These are phyloP conservation scores for Termitomyces sp. DNA, from an alignment of 768 basidiomycete genomes.

Conservation along the genomic window DNA sequence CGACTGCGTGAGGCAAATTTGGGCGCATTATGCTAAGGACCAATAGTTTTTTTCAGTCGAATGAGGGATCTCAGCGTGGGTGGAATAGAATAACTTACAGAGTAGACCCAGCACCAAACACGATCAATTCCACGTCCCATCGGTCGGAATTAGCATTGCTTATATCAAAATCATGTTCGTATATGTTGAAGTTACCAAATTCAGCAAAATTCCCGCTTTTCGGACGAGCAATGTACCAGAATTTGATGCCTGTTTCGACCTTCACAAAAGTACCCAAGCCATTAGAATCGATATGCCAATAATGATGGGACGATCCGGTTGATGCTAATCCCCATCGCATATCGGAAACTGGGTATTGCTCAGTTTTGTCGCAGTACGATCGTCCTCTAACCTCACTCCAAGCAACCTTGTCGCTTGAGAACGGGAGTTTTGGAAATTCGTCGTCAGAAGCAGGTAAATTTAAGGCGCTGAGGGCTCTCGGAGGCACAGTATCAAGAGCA, in stretches of 20 bases:
- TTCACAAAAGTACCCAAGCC: background rate
- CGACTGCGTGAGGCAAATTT: no score
- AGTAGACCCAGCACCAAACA: background rate
- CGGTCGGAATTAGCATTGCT: background rate
- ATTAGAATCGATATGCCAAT: slow-evolving; percentile 4
- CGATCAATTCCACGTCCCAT: background rate
- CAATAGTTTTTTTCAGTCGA: no score
- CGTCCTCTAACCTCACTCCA: background rate
- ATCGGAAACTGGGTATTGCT: background rate
- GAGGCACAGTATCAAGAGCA: background rate
- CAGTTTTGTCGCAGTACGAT: background rate
- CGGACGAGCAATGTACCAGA: background rate
- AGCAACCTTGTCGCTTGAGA: background rate
- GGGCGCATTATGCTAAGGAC: no score
- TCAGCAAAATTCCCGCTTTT: background rate
- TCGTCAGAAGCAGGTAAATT: background rate
- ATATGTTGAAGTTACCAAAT: background rate
- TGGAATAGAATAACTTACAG: background rate
- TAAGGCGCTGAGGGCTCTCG: background rate
- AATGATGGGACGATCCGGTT: background rate
- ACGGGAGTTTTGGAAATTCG: background rate
- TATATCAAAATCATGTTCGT: background rate
- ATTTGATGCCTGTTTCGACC: background rate
- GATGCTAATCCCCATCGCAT: background rate
- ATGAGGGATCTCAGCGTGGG: no score